Evolutionary conservation across 1,284 basidiomycete genomes (phyloP).

Genomic region (Leccinum angustisporum): DNA sequence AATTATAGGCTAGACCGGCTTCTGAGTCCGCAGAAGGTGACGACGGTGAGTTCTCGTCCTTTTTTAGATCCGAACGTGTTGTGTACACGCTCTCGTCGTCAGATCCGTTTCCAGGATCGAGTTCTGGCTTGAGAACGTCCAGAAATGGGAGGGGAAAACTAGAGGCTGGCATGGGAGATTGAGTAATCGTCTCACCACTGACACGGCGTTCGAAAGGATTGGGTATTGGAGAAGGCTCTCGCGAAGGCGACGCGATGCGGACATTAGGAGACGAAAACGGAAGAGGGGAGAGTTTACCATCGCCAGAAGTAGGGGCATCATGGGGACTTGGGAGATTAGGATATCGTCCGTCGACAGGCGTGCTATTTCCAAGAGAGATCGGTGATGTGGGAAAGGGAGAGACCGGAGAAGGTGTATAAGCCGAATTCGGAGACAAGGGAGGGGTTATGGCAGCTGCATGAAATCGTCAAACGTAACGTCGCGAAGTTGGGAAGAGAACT

Average conservation of each 20-base stretch:
- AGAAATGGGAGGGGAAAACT: slow-evolving; percentile 42
- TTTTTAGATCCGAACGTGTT: slow-evolving; percentile 27
- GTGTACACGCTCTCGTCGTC: slow-evolving; percentile 37
- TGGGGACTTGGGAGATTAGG: slow-evolving; percentile 25
- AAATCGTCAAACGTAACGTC: slow-evolving; percentile 9
- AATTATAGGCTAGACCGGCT: slow-evolving; percentile 50
- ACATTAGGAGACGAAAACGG: slow-evolving; percentile 21
- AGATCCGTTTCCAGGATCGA: slow-evolving; percentile 29
- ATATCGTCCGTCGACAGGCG: slow-evolving; percentile 18
- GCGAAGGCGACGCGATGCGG: slow-evolving; percentile 36
- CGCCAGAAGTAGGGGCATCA: slow-evolving; percentile 13
- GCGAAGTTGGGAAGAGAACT: slow-evolving; percentile 21
- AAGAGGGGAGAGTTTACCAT: slow-evolving; percentile 21
- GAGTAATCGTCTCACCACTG: slow-evolving; percentile 32
- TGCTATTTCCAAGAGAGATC: slow-evolving; percentile 22
- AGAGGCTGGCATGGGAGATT: slow-evolving; percentile 29
- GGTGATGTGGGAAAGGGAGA: slow-evolving; percentile 46
- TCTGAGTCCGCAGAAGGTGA: slow-evolving; percentile 45
- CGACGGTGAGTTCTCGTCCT: slow-evolving; percentile 30
- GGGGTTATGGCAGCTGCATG: slow-evolving; percentile 39
- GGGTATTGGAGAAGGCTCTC: slow-evolving; percentile 37
- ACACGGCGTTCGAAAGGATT: slow-evolving; percentile 36
- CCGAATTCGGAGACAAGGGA: slow-evolving; percentile 48
- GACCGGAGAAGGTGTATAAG: slow-evolving; percentile 43
- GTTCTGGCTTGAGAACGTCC: slow-evolving; percentile 38